These are phyloP conservation scores for Phaseolus lunatus DNA, from an alignment of 306 rosid genomes.

Conservation along the genomic window DNA sequence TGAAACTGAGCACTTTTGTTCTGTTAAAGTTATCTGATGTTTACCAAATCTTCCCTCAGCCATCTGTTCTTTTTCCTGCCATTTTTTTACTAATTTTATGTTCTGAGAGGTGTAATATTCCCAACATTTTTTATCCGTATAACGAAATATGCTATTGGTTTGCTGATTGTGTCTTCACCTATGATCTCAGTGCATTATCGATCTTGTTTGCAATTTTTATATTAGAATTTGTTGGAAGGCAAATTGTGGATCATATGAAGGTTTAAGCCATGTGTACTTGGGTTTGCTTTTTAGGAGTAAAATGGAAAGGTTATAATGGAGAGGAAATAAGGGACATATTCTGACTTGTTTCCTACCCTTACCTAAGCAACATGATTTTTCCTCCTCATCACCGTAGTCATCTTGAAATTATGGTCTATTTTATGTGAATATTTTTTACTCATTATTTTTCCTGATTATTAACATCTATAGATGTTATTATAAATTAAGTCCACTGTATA, in stretches of 20 bases:
- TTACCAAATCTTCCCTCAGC: neutral
- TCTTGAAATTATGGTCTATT: conserved; percentile 10
- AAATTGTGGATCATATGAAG: neutral
- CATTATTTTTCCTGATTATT: conserved; percentile 23
- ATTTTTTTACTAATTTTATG: neutral
- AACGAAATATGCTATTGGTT: conserved; percentile 3
- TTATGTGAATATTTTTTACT: neutral
- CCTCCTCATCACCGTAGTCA: neutral
- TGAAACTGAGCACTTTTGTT: conserved; percentile 9
- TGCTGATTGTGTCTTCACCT: neutral
- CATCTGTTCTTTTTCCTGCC: conserved; percentile 3
- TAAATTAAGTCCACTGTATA: neutral
- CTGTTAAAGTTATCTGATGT: conserved; percentile 5
- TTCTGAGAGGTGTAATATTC: conserved; percentile 8
- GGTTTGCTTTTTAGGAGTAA: conserved; percentile 1
- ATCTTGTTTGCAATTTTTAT: conserved; percentile 18
- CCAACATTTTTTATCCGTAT: neutral
- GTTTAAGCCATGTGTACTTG: conserved; percentile 10
- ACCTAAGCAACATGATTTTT: neutral
- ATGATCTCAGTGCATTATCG: neutral
- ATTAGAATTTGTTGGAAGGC: conserved; percentile 4
- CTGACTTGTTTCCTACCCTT: conserved; percentile 1
- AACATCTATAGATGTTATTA: neutral
- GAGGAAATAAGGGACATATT: neutral
- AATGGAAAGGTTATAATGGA: neutral